Evolutionary conservation across 2,329 filamentous ascomycete species (phyloP).

Genomic region (Ophiocordyceps sinensis): DNA sequence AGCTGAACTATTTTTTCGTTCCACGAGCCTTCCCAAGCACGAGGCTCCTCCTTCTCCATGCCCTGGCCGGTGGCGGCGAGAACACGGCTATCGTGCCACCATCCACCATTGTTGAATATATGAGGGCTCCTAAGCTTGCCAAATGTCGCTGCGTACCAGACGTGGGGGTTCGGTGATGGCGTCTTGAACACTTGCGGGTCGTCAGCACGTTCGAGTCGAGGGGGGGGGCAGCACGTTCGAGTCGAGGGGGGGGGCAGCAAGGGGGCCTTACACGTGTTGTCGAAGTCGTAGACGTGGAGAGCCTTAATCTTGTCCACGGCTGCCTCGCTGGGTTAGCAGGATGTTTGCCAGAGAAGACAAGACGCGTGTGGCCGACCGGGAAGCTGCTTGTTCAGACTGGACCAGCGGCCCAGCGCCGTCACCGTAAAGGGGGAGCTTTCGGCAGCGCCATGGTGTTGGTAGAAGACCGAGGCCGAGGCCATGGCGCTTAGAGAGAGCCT

Average conservation of each 20-base stretch:
- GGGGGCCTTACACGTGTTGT: constrained; percentile 64
- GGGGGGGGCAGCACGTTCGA: no score
- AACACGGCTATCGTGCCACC: constrained; percentile 92
- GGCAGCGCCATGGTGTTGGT: constrained; percentile 20
- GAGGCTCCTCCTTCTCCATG: constrained; percentile 63
- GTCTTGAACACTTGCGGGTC: constrained; percentile 62
- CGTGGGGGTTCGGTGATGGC: constrained; percentile 71
- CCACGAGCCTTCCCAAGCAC: constrained; percentile 90
- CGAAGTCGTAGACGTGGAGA: constrained; percentile 94
- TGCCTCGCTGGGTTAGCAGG: constrained; percentile 9
- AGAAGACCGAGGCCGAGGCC: constrained; percentile 24
- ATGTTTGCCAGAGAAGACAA: not conserved
- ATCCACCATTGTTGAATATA: constrained; percentile 68
- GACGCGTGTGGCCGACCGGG: constrained; percentile 37
- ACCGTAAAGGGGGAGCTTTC: constrained; percentile 34
- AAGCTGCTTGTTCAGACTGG: constrained; percentile 56
- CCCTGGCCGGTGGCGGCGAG: constrained; percentile 78
- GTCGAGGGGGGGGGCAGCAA: constrained; percentile 1
- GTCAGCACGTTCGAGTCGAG: no score
- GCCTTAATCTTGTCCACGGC: constrained; percentile 55
- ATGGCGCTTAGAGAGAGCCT: constrained; percentile 17
- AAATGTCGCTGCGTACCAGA: constrained; percentile 73
- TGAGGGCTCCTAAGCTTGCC: constrained; percentile 65
- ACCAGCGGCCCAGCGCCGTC: constrained; percentile 74
- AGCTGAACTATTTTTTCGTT: constrained; percentile 80